Evolutionary conservation across 768 basidiomycete species (phyloP), one percentile per base, ranked within the genome.

Genomic region (Scleroderma citrinum): DNA sequence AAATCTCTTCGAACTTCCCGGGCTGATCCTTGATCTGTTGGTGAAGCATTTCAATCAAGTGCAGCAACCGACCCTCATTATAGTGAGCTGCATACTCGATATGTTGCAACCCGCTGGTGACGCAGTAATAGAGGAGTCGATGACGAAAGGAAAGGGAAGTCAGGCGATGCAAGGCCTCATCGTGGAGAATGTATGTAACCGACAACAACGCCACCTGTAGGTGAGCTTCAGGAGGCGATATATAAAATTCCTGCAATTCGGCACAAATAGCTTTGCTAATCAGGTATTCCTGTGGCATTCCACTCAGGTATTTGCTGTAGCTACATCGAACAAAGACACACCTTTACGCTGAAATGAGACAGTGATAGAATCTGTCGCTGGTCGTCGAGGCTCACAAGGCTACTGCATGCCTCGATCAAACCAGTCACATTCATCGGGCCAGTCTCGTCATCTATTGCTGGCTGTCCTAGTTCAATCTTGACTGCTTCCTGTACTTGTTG

Each of bases 331-430:
- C n/a, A n/a, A n/a, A n/a, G n/a, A n/a, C 50, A 37, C 39, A 58
- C 59, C 51, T 58, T 60, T 42, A 61, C 59, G 30, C 59, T 60
- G n/a, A 52, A 61, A 37, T 60, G 59, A 2, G 59, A 60, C 11
- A 60, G 37, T 5, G 52, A 46, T 2, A 58, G 13, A 8, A 53
- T 24, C 5, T 20, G 29, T 2, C 54, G 55, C 23, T 47, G 43
- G 20, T 55, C 47, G 23, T 56, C 47, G 12, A 56, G 44, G 7
- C 32, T 47, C 31, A 60, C 59, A 3, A 60, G 53, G 17, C 48
- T 56, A 2, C 56, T 30, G 34, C 51, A 61, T 5, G 40, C 50
- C 2, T 58, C 50, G 42, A 60, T 14, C 16, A 60, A 39, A 16
- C 32, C 42, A 12, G 6, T 20, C 7, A 19, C 43, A 16, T 56